Evolutionary conservation across 345 rosid species (phyloP), one percentile per base, ranked within the genome.

Genomic region (Heritiera littoralis): DNA sequence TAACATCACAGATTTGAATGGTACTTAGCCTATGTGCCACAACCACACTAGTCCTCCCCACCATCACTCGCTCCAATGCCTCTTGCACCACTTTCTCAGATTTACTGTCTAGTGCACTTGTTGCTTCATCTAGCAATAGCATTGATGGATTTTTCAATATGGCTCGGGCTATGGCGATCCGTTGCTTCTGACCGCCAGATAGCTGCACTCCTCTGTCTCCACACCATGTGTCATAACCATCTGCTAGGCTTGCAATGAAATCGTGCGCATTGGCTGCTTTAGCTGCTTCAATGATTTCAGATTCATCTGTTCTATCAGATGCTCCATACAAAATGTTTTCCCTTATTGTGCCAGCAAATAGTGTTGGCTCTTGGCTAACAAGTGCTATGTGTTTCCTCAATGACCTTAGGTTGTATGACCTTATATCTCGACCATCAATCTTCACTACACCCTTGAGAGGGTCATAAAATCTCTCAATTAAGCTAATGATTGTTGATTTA

Each of bases 21-120:
- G 97, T 88, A 45, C 92, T 89, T 45, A 91, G 40, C 69, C 97
- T 79, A 14, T 92, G 94, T 0, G 97, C 97, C 49, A 91, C 89
- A 71, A 91, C 93, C 18, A 91, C 83, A 40, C 91, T 89, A 0
- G 94, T 91, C 85, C 94, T 84, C 70, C 91, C 93, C 0, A 88
- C 86, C 94, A 89, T 91, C 54, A 91, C 79, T 0, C 82, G 87
- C 83, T 92, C 93, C 2, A 89, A 80, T 0, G 94, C 93, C 4
- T 83, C 88, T 49, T 91, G 92, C 38, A 91, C 94, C 1, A 83
- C 84, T n/a, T 87, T 88, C 84, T 91, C 91, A 0, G 93, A 91
- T 15, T 83, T 86, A 43, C 89, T 84, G 23, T 92, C 94, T 1
- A 92, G 85, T 2, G 94, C 93, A 35, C 93, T 91, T 0, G 93